A percentile compares a stretch with the other conserved stretches of the same genome.
Evolutionary conservation across 2,329 filamentous ascomycete genomes (phyloP).

Genomic region (Rhinocladiella similis): DNA sequence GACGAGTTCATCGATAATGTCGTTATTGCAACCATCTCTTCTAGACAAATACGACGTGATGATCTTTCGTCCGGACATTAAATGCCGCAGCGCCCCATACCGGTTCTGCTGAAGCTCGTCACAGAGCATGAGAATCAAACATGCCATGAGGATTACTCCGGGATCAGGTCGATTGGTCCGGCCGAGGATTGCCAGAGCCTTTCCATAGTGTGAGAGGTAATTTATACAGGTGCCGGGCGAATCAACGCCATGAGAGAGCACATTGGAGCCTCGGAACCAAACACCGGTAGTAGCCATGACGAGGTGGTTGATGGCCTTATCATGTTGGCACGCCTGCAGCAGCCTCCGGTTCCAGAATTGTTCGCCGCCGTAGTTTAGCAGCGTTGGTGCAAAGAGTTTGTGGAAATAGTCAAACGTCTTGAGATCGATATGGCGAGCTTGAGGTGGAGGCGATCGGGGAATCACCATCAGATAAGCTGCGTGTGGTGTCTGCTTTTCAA

Average conservation of each 20-base stretch:
- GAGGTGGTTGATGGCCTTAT: constrained; percentile 32
- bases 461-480: constrained; percentile 10
- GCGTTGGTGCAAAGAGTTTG: constrained; percentile 27
- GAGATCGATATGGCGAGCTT: constrained; percentile 1
- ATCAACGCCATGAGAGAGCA: neutral
- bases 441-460: neutral
- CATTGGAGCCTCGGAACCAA: neutral
- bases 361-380: constrained; percentile 31
- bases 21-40: neutral
- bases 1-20: constrained; percentile 12
- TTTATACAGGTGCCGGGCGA: neutral
- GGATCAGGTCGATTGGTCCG: constrained; percentile 9
- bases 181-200: constrained; percentile 11
- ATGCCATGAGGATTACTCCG: constrained; percentile 16
- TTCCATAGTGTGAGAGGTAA: constrained; percentile 20
- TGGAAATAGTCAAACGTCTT: constrained; percentile 30
- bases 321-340: constrained; percentile 31
- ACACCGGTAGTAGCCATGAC: constrained; percentile 26
- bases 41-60: constrained; percentile 1
- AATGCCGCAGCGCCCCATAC: constrained; percentile 13
- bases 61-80: constrained; percentile 17
- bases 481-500: neutral
- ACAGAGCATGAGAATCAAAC: constrained; percentile 21
- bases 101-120: constrained; percentile 17
- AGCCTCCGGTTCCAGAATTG: constrained; percentile 32